A percentile compares a stretch with the other conserved stretches of the same genome.
phyloP scores from a whole-genome alignment of 345 rosid species.

The Barbarea vulgaris region DNA sequence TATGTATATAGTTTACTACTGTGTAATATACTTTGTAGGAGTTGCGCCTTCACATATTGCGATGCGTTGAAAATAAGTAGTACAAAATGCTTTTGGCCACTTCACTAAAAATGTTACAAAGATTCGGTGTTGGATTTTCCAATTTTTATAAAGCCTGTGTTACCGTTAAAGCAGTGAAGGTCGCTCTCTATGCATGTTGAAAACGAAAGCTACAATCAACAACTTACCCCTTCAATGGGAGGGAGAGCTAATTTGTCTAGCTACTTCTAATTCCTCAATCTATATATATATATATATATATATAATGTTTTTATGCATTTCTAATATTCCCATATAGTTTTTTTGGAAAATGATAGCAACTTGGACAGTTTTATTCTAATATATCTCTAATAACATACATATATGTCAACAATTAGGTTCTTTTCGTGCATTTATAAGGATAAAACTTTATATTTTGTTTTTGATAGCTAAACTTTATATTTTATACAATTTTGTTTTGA shows the following conservation, averaged over 20 bases:
- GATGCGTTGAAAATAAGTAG: slow-evolving; percentile 25
- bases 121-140: slow-evolving; percentile 46
- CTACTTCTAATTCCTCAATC: slow-evolving; percentile 22
- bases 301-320: not conserved
- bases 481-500: not conserved
- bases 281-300: not conserved
- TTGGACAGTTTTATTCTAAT: not conserved
- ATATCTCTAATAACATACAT: not conserved
- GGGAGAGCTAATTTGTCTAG: slow-evolving; percentile 24
- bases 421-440: not conserved
- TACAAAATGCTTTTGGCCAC: slow-evolving; percentile 28
- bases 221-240: slow-evolving; percentile 40
- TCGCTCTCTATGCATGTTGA: slow-evolving; percentile 43
- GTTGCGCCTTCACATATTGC: slow-evolving; percentile 23
- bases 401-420: slow-evolving; percentile 7
- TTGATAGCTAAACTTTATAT: not conserved
- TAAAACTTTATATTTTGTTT: not conserved
- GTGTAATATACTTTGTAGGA: slow-evolving; percentile 4
- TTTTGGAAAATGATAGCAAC: slow-evolving; percentile 20
- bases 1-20: not conserved
- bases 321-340: not conserved
- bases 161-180: slow-evolving; percentile 39
- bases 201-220: slow-evolving; percentile 41
- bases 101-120: slow-evolving; percentile 35
- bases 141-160: slow-evolving; percentile 26